Conservation (phyloP, 129 eudicot species). For the Pittosporum tobira region DNA sequence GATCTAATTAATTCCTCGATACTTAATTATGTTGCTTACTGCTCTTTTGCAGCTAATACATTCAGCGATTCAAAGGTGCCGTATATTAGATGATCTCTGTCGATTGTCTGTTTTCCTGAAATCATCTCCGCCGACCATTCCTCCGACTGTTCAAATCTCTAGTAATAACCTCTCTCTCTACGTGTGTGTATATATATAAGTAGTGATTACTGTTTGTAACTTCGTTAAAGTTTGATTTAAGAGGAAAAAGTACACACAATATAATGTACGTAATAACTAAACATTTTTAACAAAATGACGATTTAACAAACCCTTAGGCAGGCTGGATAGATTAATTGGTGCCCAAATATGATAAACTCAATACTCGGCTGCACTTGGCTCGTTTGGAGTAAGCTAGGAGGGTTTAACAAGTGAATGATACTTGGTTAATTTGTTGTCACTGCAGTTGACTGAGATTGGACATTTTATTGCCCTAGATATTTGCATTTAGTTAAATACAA, state of each 20-base stretch:
- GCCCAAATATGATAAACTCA: too few relatives aligned
- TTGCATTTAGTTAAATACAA: not conserved
- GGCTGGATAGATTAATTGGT: too few relatives aligned
- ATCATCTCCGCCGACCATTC: conserved; percentile 25
- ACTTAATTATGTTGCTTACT: not conserved
- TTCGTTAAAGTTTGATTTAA: too few relatives aligned
- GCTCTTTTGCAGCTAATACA: conserved; percentile 53
- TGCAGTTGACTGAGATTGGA: not conserved
- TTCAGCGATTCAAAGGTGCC: conserved; percentile 71
- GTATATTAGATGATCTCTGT: conserved; percentile 57
- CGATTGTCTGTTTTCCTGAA: conserved; percentile 55
- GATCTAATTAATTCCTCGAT: not conserved
- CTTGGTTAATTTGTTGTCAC: not conserved
- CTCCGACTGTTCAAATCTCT: conserved; percentile 48
- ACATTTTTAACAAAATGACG: too few relatives aligned
- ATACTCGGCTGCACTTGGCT: too few relatives aligned
- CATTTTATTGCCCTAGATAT: not conserved
- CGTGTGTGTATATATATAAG: not conserved
- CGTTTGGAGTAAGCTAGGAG: not conserved
- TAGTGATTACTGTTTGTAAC: not conserved
- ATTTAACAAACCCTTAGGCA: too few relatives aligned
- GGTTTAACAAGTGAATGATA: not conserved
- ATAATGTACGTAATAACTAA: too few relatives aligned
- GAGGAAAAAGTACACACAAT: too few relatives aligned
- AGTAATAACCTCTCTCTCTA: conserved; percentile 25